phyloP scores from a whole-genome alignment of 768 basidiomycete species.

The Gyrodon lividus region DNA sequence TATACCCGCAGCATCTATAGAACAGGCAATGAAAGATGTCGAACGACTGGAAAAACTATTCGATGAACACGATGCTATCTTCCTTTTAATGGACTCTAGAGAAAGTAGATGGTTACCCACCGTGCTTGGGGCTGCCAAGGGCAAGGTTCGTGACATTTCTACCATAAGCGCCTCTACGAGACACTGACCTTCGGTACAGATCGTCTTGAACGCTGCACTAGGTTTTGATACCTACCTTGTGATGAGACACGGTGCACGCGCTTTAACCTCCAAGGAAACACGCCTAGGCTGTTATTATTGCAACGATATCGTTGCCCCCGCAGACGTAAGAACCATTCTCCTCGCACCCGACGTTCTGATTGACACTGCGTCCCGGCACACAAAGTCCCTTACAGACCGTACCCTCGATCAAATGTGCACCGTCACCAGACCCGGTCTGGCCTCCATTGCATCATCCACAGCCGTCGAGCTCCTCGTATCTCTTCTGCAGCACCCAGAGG shows the following conservation, averaged over 20 bases:
- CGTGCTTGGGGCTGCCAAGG: slow-evolving; percentile 77
- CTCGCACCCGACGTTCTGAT: neutral
- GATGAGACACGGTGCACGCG: slow-evolving; percentile 88
- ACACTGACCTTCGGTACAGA: slow-evolving; percentile 40
- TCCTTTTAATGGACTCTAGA: slow-evolving; percentile 96
- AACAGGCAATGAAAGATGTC: slow-evolving; percentile 66
- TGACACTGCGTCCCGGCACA: neutral
- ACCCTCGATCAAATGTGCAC: slow-evolving; percentile 99
- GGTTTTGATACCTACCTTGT: slow-evolving; percentile 97
- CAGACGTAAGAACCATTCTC: slow-evolving; percentile 61
- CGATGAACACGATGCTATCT: slow-evolving; percentile 85
- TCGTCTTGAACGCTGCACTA: slow-evolving; percentile 91
- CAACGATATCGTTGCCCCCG: slow-evolving; percentile 95
- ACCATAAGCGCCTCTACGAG: neutral
- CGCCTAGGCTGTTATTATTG: slow-evolving; percentile 95
- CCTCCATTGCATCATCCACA: slow-evolving; percentile 86
- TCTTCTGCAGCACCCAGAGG: slow-evolving; percentile 83
- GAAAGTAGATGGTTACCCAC: slow-evolving; percentile 98
- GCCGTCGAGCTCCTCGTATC: slow-evolving; percentile 92
- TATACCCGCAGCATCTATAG: slow-evolving; percentile 56
- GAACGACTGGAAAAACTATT: slow-evolving; percentile 72
- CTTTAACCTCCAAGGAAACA: slow-evolving; percentile 28
- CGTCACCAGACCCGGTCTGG: slow-evolving; percentile 92
- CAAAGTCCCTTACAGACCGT: slow-evolving; percentile 72
- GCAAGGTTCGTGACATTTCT: slow-evolving; percentile 55